Evolutionary conservation across 2,329 filamentous ascomycete species (phyloP).

Genomic region (Penicillium sp.): DNA sequence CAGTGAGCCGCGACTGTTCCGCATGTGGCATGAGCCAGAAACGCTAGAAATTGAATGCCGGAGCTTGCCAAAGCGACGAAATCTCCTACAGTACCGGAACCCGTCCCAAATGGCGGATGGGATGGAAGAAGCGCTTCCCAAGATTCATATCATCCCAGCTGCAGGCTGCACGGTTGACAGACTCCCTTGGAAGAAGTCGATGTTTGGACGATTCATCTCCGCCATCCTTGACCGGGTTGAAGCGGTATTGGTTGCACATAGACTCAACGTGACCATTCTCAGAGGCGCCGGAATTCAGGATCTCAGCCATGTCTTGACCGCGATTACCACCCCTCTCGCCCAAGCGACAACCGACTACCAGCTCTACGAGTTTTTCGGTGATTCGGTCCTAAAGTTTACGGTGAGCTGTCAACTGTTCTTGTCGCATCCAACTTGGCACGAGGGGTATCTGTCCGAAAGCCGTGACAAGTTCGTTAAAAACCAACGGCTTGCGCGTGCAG

Average conservation of each 20-base stretch:
- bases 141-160: slow-evolving; percentile 25
- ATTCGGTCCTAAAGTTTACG: slow-evolving; percentile 76
- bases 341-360: slow-evolving; percentile 71
- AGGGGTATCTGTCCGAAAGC: slow-evolving; percentile 69
- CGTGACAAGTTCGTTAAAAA: slow-evolving; percentile 77
- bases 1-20: slow-evolving; percentile 28
- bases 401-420: slow-evolving; percentile 66
- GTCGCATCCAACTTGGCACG: slow-evolving; percentile 66
- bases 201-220: slow-evolving; percentile 66
- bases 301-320: slow-evolving; percentile 61
- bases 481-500: slow-evolving; percentile 66
- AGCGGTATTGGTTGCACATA: slow-evolving; percentile 61
- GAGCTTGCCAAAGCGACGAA: slow-evolving; percentile 28
- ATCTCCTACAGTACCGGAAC: slow-evolving; percentile 27
- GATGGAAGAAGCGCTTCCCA: slow-evolving; percentile 11
- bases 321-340: slow-evolving; percentile 68
- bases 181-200: slow-evolving; percentile 49
- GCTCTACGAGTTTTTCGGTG: slow-evolving; percentile 82
- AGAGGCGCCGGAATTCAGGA: slow-evolving; percentile 56
- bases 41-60: slow-evolving; percentile 30
- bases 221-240: slow-evolving; percentile 72
- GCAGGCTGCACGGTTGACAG: slow-evolving; percentile 37
- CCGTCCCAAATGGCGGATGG: slow-evolving; percentile 2
- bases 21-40: slow-evolving; percentile 23
- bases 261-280: slow-evolving; percentile 60